Evolutionary conservation across 2,329 filamentous ascomycete species (phyloP), one percentile per base, ranked within the genome.

Genomic region (Aspergillus awamori): DNA sequence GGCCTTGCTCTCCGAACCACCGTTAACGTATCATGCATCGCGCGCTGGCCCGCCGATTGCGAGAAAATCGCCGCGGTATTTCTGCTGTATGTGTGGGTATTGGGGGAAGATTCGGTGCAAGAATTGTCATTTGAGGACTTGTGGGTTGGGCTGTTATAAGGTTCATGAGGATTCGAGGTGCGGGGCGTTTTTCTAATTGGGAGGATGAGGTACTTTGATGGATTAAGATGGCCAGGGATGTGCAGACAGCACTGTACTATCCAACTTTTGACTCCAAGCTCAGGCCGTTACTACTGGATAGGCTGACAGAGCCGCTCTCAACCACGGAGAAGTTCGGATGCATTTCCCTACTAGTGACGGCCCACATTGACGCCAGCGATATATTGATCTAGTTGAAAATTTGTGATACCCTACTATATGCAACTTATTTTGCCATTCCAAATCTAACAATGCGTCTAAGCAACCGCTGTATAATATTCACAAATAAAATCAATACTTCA

Each of bases 401-500:
- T 15, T 15, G 20, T 36, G 33, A 36, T 36, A 36, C 33, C 33
- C 33, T 15, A 36, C 13, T 45, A 22, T 20, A 45, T 45, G 39
- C 39, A 17, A 36, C 11, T 36, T 13, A 36, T 36, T 36, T 13
- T 15, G 33, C 33, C 11, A 15, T 51, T 30, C 8, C 47, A 30
- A 30, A 30, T 51, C 47, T 17, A 30, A 8, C 26, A 17, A 17
- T 33, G 22, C 45, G 17, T n/a, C 47, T 33, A 30, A 51, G 11
- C 45, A 13, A 47, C 30, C 17, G 45, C 47, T 51, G 26, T 51
- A 51, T 28, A 53, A 39, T 53, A 53, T 39, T 53, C 30, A 28
- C 28, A 51, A n/a, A 30, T 28, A 59, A 20, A 20, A 43, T 73
- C 63, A 96, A 75, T 92, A 98, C 79, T 92, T 97, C 76, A 97